These are phyloP conservation scores for Aspergillus fischeri DNA, from an alignment of 2,329 filamentous ascomycete genomes.

Conservation along the genomic window DNA sequence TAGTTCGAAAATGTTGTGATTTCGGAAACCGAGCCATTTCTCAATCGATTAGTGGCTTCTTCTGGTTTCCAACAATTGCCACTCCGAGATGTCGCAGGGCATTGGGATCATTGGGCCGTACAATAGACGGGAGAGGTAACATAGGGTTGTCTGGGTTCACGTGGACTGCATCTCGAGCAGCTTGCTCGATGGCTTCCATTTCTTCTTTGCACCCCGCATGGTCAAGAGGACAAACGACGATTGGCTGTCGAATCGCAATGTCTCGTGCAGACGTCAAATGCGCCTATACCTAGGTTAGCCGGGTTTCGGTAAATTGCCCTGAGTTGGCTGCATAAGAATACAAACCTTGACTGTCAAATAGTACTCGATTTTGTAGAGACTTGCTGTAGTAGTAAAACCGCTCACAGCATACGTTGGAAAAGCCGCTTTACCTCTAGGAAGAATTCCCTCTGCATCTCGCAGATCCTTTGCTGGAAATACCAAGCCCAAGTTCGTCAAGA, in stretches of 20 bases:
- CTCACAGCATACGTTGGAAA: slow-evolving; percentile 86
- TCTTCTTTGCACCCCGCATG: slow-evolving; percentile 96
- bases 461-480: slow-evolving; percentile 88
- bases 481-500: slow-evolving; percentile 85
- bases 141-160: slow-evolving; percentile 88
- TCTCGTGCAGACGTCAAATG: slow-evolving; percentile 83
- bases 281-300: slow-evolving; percentile 54
- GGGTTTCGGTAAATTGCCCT: slow-evolving; percentile 1
- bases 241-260: slow-evolving; percentile 82
- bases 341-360: slow-evolving; percentile 86
- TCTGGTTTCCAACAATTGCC: slow-evolving; percentile 57
- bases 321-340: background rate
- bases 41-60: slow-evolving; percentile 65
- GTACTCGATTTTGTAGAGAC: slow-evolving; percentile 97
- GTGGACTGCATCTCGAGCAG: slow-evolving; percentile 84
- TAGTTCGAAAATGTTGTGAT: slow-evolving; percentile 9
- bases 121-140: slow-evolving; percentile 79
- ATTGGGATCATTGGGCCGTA: slow-evolving; percentile 69
- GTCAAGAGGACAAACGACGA: slow-evolving; percentile 93
- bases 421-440: slow-evolving; percentile 76
- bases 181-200: slow-evolving; percentile 96
- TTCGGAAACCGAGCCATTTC: slow-evolving; percentile 9
- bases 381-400: slow-evolving; percentile 90
- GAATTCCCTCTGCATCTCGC: slow-evolving; percentile 78
- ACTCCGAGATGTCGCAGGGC: slow-evolving; percentile 59